Evolutionary conservation across 805 yeast species (phyloP).

Genomic region (Ogataea dorogensis): DNA sequence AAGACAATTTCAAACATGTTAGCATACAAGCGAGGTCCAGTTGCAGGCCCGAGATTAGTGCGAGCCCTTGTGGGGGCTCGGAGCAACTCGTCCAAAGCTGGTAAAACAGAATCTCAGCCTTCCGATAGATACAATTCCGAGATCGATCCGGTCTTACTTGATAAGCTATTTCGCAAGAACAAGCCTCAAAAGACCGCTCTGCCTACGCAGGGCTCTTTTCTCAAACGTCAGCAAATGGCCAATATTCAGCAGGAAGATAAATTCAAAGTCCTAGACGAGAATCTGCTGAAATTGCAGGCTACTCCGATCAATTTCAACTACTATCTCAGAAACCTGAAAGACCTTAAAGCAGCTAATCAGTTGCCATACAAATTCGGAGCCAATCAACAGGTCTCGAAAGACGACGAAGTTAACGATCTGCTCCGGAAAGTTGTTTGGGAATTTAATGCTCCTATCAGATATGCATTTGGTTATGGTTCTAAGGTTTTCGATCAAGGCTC

Average conservation of each 20-base stretch:
- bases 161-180: slow-evolving; percentile 30
- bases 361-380: slow-evolving; percentile 57
- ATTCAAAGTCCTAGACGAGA: slow-evolving; percentile 29
- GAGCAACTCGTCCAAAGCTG: slow-evolving; percentile 6
- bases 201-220: slow-evolving; percentile 19
- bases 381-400: slow-evolving; percentile 55
- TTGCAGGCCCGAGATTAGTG: neutral
- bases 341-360: slow-evolving; percentile 36
- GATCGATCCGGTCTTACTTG: slow-evolving; percentile 30
- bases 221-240: slow-evolving; percentile 18
- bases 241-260: slow-evolving; percentile 26
- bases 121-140: slow-evolving; percentile 15
- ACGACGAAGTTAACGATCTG: slow-evolving; percentile 39
- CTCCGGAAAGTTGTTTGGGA: slow-evolving; percentile 50
- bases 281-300: slow-evolving; percentile 28
- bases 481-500: slow-evolving; percentile 82
- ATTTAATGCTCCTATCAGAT: slow-evolving; percentile 71
- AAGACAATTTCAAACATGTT: slow-evolving; percentile 1
- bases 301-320: slow-evolving; percentile 37
- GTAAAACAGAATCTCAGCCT: neutral
- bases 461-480: slow-evolving; percentile 92
- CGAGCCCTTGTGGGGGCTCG: neutral
- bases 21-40: slow-evolving; percentile 5
- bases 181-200: slow-evolving; percentile 21
- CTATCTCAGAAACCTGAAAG: slow-evolving; percentile 32